Conservation (phyloP, 768 basidiomycete species). For the Zangia roseola region DNA sequence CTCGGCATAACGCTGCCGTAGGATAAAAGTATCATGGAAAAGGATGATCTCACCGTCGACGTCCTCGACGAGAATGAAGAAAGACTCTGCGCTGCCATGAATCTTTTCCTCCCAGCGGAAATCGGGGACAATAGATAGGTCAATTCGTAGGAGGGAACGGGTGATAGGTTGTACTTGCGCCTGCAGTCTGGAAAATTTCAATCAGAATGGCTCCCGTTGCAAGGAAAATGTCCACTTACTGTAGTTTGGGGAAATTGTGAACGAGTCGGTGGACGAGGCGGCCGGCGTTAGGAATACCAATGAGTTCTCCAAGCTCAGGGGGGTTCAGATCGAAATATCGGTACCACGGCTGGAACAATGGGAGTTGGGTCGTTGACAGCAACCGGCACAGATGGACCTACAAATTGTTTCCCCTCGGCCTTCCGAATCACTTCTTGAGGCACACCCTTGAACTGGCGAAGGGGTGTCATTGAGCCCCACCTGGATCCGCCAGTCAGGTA, state of each 20-base stretch:
- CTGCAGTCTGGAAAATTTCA: constrained; percentile 56
- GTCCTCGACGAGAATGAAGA: constrained; percentile 93
- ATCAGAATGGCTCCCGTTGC: background rate
- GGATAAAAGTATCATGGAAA: constrained; percentile 90
- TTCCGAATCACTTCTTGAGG: constrained; percentile 83
- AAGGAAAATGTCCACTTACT: constrained; percentile 44
- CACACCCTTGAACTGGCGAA: constrained; percentile 93
- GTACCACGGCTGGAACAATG: constrained; percentile 74
- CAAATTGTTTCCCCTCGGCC: constrained; percentile 97
- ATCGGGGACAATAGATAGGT: constrained; percentile 93
- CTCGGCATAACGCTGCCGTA: constrained; percentile 88
- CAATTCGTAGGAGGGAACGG: constrained; percentile 86
- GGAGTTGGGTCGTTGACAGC: too few relatives aligned
- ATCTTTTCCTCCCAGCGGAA: constrained; percentile 98
- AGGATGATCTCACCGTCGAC: constrained; percentile 96
- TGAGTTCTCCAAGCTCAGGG: constrained; percentile 92
- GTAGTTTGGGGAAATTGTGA: constrained; percentile 94
- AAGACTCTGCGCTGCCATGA: constrained; percentile 85
- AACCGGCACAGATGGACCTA: too few relatives aligned
- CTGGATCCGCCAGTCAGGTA: constrained; percentile 36
- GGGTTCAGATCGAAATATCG: constrained; percentile 92
- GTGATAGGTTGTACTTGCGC: constrained; percentile 98
- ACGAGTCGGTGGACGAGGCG: constrained; percentile 89
- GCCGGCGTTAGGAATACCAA: constrained; percentile 93
- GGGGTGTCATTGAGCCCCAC: constrained; percentile 98